These are phyloP conservation scores for Mediolabrus comicus DNA, from an alignment of 108 stramenopile species.

Conservation along the genomic window DNA sequence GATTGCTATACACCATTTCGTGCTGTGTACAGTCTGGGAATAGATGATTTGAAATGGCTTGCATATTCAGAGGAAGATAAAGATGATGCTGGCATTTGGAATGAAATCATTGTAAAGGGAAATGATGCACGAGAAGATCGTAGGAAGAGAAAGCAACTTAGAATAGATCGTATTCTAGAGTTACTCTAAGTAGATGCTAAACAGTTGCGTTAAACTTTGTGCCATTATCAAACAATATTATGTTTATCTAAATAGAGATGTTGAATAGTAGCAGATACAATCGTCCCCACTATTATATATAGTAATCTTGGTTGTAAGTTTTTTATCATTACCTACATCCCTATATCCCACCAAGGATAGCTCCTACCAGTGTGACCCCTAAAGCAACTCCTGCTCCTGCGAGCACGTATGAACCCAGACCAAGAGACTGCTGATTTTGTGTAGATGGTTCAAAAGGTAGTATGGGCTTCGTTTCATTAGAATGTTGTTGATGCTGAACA, in stretches of 20 bases:
- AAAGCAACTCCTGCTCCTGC: constrained; percentile 75
- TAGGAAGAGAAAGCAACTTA: constrained; percentile 6
- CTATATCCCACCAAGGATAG: constrained; percentile 48
- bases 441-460: constrained; percentile 56
- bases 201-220: no score
- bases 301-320: no score
- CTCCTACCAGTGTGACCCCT: constrained; percentile 68
- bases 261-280: no score
- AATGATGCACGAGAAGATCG: constrained; percentile 18
- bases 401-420: constrained; percentile 68
- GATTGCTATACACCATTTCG: neutral
- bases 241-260: no score
- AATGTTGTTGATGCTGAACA: constrained; percentile 15
- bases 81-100: constrained; percentile 6
- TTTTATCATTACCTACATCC: neutral
- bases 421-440: constrained; percentile 61
- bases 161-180: constrained; percentile 11
- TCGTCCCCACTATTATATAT: no score
- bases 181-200: constrained; percentile 15
- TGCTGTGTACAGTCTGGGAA: constrained; percentile 7
- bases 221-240: no score
- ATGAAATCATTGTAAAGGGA: constrained; percentile 15
- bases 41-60: constrained; percentile 30
- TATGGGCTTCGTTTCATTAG: constrained; percentile 21
- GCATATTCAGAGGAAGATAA: constrained; percentile 20